Conservation (phyloP, 2,329 filamentous ascomycete genomes). For the Trichoderma semiorbis region DNA sequence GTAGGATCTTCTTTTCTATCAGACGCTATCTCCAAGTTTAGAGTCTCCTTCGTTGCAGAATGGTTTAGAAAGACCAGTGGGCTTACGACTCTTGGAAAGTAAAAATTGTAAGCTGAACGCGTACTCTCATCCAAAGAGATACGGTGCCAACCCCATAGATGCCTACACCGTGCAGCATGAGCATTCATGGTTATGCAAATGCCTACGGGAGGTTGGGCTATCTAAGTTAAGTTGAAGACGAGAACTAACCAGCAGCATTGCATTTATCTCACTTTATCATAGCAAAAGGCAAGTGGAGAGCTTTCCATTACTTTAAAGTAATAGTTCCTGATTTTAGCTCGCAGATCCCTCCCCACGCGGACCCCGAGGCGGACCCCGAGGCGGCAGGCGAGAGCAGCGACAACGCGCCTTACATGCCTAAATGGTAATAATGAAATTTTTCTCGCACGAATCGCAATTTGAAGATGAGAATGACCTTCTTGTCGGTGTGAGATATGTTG, state of each 20-base stretch:
- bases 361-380: background rate
- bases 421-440: background rate
- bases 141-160: background rate
- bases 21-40: background rate
- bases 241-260: background rate
- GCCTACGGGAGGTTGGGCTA: background rate
- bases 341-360: background rate
- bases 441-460: background rate
- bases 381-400: background rate
- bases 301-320: background rate
- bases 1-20: background rate
- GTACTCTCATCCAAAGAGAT: background rate
- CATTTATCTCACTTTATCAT: background rate
- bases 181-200: background rate
- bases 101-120: background rate
- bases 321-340: background rate
- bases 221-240: background rate
- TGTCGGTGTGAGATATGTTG: background rate
- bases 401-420: background rate
- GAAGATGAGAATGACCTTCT: background rate
- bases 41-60: background rate
- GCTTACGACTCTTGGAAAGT: background rate
- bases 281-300: background rate
- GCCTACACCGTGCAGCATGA: background rate
- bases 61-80: background rate